Evolutionary conservation across 345 rosid genomes (phyloP).

Genomic region (Cardiospermum halicacabum): DNA sequence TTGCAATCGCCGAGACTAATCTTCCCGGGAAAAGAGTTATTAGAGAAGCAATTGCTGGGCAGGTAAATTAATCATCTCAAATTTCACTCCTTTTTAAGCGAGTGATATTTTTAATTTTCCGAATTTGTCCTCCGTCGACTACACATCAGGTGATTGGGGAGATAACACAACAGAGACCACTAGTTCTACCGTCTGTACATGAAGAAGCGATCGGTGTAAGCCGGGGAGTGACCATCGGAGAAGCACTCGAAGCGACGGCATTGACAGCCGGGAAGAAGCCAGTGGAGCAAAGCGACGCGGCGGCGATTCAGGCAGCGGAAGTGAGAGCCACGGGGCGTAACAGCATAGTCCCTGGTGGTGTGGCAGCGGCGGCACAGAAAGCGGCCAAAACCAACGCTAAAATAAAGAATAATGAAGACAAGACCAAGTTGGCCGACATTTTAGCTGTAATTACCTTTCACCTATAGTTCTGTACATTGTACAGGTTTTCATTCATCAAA

Average conservation of each 20-base stretch:
- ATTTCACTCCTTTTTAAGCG: background rate
- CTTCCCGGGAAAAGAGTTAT: conserved; percentile 20
- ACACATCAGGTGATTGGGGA: conserved; percentile 30
- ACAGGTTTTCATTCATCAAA: too few species aligned
- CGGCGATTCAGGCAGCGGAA: conserved; percentile 85
- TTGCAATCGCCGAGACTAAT: conserved; percentile 18
- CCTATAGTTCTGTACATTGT: too few species aligned
- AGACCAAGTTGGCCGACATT: conserved; percentile 63
- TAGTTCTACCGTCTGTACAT: background rate
- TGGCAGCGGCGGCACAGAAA: conserved; percentile 72
- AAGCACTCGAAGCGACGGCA: conserved; percentile 72
- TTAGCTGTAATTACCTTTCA: conserved; percentile 38
- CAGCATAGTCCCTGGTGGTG: conserved; percentile 55
- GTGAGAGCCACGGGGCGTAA: conserved; percentile 78
- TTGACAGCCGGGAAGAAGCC: conserved; percentile 69
- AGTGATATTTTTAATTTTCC: background rate
- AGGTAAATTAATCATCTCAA: conserved; percentile 14
- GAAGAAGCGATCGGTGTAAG: conserved; percentile 7
- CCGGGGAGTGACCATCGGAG: conserved; percentile 56
- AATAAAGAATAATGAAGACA: conserved; percentile 33
- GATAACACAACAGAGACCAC: conserved; percentile 4
- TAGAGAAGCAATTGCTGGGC: conserved; percentile 24
- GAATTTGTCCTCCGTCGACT: background rate
- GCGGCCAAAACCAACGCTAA: conserved; percentile 72
- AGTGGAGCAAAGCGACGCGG: conserved; percentile 86